A percentile compares a stretch with the other conserved stretches of the same genome.
Conservation (phyloP, 1,284 basidiomycete genomes). For the Heimioporus punctisporus region DNA sequence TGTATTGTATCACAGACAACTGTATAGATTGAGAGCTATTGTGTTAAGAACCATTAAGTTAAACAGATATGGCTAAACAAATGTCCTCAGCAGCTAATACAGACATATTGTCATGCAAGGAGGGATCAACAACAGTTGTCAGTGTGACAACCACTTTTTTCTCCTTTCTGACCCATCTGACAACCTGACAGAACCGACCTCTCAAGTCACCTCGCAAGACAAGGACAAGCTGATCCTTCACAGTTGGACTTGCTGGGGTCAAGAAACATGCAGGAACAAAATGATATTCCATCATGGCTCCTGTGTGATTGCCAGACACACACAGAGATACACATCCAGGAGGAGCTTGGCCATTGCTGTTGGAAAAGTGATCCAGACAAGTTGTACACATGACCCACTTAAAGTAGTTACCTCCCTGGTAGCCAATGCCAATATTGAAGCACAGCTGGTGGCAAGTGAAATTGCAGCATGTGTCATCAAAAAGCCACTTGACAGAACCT, state of each 20-base stretch:
- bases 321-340: neutral
- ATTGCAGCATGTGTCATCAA: neutral
- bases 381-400: slow-evolving; percentile 2
- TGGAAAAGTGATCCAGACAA: slow-evolving; percentile 1
- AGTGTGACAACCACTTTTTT: slow-evolving; percentile 1
- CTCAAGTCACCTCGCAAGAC: neutral
- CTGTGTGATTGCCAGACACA: neutral
- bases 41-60: too few species aligned
- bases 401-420: neutral
- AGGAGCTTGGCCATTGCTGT: neutral
- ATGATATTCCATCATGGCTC: neutral
- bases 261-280: slow-evolving; percentile 2
- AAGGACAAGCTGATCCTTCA: neutral
- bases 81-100: too few species aligned
- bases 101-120: too few species aligned
- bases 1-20: too few species aligned
- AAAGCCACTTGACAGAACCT: neutral
- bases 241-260: neutral
- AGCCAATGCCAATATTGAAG: slow-evolving; percentile 1
- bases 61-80: too few species aligned
- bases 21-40: too few species aligned
- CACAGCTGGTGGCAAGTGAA: neutral
- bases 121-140: too few species aligned
- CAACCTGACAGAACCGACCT: slow-evolving; percentile 1
- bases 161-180: neutral